phyloP scores from a whole-genome alignment of 208 protist genomes.

The Tritrichomonas musculus region DNA sequence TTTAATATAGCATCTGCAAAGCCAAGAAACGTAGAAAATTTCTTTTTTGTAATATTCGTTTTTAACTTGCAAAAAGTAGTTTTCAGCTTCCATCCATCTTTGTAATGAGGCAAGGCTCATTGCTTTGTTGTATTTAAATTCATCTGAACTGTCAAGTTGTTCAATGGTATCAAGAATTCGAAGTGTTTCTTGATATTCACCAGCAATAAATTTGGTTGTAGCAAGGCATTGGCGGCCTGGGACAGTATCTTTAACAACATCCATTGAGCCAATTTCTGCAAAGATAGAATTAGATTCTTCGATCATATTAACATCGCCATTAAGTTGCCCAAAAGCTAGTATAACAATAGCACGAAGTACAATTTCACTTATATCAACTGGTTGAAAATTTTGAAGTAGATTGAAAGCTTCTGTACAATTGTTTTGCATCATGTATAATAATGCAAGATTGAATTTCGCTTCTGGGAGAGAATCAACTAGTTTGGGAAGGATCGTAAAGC shows the following conservation, averaged over 20 bases:
- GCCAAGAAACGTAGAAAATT: not conserved
- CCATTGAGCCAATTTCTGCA: not conserved
- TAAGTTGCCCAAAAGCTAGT: not conserved
- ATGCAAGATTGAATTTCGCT: not conserved
- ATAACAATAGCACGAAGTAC: not conserved
- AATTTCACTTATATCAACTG: not conserved
- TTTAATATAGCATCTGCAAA: conserved; percentile 13
- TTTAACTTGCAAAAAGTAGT: not conserved
- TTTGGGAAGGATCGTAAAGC: not conserved
- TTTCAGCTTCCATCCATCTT: conserved; percentile 7
- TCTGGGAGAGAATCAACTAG: not conserved
- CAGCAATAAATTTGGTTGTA: not conserved
- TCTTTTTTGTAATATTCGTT: not conserved
- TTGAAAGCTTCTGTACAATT: not conserved
- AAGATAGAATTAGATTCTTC: not conserved
- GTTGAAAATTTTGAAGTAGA: not conserved
- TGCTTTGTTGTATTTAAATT: conserved; percentile 21
- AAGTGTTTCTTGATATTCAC: not conserved
- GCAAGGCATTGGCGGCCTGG: not conserved
- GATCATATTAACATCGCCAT: not conserved
- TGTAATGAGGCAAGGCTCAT: not conserved
- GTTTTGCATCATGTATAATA: not conserved
- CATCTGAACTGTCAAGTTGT: not conserved
- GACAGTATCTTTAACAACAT: not conserved
- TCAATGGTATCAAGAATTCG: not conserved